phyloP scores from a whole-genome alignment of 345 rosid genomes.

The Corchorus olitorius region DNA sequence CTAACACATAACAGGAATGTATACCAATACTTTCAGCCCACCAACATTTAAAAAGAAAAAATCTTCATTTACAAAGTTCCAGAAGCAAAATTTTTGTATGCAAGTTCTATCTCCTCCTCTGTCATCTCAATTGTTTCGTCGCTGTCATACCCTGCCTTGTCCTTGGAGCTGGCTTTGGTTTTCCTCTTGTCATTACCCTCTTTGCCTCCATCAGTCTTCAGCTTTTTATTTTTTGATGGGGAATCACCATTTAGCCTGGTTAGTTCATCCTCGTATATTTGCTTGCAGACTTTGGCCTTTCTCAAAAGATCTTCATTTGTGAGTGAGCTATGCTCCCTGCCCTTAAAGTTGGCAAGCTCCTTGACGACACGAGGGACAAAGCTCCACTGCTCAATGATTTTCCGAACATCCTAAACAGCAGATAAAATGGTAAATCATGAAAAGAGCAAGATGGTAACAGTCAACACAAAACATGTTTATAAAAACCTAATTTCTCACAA shows the following conservation, averaged over 20 bases:
- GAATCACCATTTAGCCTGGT: constrained; percentile 21
- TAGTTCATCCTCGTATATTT: constrained; percentile 61
- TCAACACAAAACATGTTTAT: background rate
- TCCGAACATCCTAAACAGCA: constrained; percentile 49
- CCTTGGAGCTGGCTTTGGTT: constrained; percentile 25
- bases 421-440: constrained; percentile 9
- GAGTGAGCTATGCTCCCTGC: constrained; percentile 31
- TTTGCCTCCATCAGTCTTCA: constrained; percentile 24
- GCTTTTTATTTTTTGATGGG: constrained; percentile 25
- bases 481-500: background rate
- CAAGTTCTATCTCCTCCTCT: constrained; percentile 75
- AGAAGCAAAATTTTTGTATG: constrained; percentile 46
- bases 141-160: constrained; percentile 53
- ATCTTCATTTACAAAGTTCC: constrained; percentile 22
- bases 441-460: background rate
- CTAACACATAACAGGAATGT: background rate
- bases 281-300: constrained; percentile 60
- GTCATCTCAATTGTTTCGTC: constrained; percentile 94
- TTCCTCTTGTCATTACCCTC: constrained; percentile 11
- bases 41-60: too few species aligned
- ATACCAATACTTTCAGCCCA: background rate
- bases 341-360: constrained; percentile 64
- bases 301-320: constrained; percentile 52
- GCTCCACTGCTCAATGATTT: constrained; percentile 78
- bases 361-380: constrained; percentile 74